These are phyloP conservation scores for Chlorella sp. DNA, from an alignment of 139 green algal genomes.

Conservation along the genomic window DNA sequence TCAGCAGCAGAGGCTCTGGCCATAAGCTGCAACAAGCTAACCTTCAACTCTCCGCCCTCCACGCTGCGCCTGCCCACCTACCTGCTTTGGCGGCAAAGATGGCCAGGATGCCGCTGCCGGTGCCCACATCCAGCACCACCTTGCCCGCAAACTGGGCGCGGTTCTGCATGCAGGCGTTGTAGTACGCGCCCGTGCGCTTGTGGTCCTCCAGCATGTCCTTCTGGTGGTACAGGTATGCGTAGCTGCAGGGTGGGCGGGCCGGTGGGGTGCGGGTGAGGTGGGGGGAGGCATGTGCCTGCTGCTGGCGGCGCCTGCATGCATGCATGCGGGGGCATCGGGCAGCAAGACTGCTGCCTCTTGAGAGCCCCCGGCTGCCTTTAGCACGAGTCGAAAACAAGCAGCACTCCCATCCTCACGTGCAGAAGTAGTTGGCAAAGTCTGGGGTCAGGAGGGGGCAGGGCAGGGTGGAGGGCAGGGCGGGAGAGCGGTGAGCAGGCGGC, in stretches of 20 bases:
- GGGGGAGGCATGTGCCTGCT: background rate
- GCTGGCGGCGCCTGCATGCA: too few relatives aligned
- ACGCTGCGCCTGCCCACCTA: background rate
- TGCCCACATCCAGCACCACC: slow-evolving; percentile 97
- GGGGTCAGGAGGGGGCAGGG: background rate
- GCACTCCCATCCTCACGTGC: slow-evolving; percentile 66
- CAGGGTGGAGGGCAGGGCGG: background rate
- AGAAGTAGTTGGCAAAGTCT: slow-evolving; percentile 99
- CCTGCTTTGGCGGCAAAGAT: slow-evolving; percentile 93
- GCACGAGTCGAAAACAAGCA: background rate
- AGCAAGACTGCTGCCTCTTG: background rate
- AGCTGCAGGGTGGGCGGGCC: slow-evolving; percentile 5
- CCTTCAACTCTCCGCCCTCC: too few relatives aligned
- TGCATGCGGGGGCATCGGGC: background rate
- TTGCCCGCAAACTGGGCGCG: slow-evolving; percentile 66
- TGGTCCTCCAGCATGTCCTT: slow-evolving; percentile 99
- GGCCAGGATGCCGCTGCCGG: slow-evolving; percentile 95
- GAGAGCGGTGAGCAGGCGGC: background rate
- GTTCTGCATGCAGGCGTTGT: slow-evolving; percentile 80
- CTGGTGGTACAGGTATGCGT: slow-evolving; percentile 94
- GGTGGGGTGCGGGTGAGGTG: too few relatives aligned
- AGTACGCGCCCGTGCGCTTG: slow-evolving; percentile 96
- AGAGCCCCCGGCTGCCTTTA: too few relatives aligned
- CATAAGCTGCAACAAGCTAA: too few relatives aligned
- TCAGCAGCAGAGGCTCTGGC: too few relatives aligned